Base-by-base conservation (phyloP, 768 basidiomycete species). In the Agaricus blazei region DNA sequence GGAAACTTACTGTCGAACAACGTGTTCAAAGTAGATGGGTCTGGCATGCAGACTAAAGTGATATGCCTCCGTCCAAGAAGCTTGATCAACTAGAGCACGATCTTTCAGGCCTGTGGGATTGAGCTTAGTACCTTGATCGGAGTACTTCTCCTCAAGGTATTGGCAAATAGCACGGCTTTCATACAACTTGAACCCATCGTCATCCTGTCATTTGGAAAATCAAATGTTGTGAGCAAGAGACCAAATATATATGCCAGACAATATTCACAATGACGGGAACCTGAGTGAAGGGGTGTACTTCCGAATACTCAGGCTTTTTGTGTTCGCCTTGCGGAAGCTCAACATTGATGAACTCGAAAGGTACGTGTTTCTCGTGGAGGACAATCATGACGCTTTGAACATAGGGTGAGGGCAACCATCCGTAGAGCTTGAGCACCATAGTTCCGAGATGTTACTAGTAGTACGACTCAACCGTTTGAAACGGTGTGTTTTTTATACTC, bases 141-240 rank as follows among this genome's bases (percentile, higher is more conserved):
- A 63, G 57, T 83, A 77, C 62, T 82, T 83, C 46, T 63, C 63
- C 34, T 68, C 73, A 58, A 84, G 58, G 65, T 84, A 86, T 26
- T 77, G 75, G 24, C 62, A 63, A 53, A 85, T 82, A 0, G 82
- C 81, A 19, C 81, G 75, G 41, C 73, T 74, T 58, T 83, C 83
- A 66, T 73, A 83, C 14, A 87, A 62, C 48, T 73, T 67, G 64
- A 84, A 76, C 2, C 80, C 82, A 36, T 80, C 79, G 14, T 83
- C 81, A 52, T 78, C 67, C 75, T 77, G 12, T 14, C 26, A 29
- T 28, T 28, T 28, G n/a, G 7, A 27, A 4, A 24, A 6, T 27
- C 19, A 47, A 29, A 27, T 14, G 1, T 31, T 28, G 27, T 31
- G 14, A 28, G 8, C 5, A 34, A 34, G 7, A 34, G 34, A 4